These are phyloP conservation scores for Pichia insulana DNA, from an alignment of 805 yeast genomes.

Conservation along the genomic window DNA sequence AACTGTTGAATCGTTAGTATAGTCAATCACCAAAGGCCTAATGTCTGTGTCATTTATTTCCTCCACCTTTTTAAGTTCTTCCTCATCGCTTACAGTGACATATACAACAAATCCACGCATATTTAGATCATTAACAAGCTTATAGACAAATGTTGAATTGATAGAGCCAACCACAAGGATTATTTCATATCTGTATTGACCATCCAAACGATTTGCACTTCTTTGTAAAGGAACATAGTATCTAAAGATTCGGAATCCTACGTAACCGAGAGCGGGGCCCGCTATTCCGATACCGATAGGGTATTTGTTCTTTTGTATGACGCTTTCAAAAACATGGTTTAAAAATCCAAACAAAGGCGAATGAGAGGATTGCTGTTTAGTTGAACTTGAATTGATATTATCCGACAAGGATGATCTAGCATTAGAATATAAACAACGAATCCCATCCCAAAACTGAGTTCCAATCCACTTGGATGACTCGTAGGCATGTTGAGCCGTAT, in stretches of 20 bases:
- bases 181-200: constrained; percentile 72
- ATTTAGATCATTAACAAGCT: constrained; percentile 66
- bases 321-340: not conserved
- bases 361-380: no score
- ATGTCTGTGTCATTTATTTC: constrained; percentile 62
- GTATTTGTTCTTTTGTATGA: constrained; percentile 1
- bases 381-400: not conserved
- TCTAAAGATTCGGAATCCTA: constrained; percentile 6
- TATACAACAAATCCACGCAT: constrained; percentile 76
- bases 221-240: constrained; percentile 24
- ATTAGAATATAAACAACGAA: not conserved
- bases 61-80: constrained; percentile 43
- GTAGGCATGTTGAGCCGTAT: constrained; percentile 3
- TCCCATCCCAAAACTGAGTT: not conserved
- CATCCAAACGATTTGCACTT: constrained; percentile 51
- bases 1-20: constrained; percentile 32
- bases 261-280: constrained; percentile 5
- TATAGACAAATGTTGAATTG: constrained; percentile 59
- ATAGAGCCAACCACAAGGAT: constrained; percentile 71
- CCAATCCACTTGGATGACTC: constrained; percentile 7
- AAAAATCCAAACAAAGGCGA: not conserved
- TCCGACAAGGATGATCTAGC: constrained; percentile 1
- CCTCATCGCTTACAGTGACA: constrained; percentile 59
- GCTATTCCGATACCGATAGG: constrained; percentile 9
- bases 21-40: constrained; percentile 51